Percentiles rank a stretch among this genome's conserved stretches.
Evolutionary conservation across 805 yeast genomes (phyloP).

Genomic region (Teunomyces pallodes): DNA sequence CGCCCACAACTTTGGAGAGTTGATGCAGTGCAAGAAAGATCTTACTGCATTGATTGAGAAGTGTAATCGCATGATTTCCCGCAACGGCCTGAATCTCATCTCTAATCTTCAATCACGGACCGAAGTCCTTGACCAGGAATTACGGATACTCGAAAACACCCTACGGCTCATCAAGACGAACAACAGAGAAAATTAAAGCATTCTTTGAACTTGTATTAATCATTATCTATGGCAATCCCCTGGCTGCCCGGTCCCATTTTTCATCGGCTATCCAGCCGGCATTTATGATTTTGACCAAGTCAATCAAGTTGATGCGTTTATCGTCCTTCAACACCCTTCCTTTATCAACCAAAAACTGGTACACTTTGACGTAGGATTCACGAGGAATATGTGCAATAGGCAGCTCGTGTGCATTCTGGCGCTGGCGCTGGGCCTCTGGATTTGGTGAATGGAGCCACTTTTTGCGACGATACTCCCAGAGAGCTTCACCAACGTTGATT

Average conservation of each 20-base stretch:
- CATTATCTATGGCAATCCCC: slow-evolving; percentile 28
- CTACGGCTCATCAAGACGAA: slow-evolving; percentile 18
- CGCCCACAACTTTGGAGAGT: slow-evolving; percentile 16
- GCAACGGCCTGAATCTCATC: slow-evolving; percentile 3
- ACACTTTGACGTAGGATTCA: slow-evolving; percentile 59
- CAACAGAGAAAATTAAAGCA: neutral
- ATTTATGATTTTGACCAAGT: slow-evolving; percentile 67
- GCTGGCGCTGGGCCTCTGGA: slow-evolving; percentile 14
- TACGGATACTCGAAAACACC: slow-evolving; percentile 67
- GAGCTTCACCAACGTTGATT: slow-evolving; percentile 46
- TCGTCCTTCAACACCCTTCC: slow-evolving; percentile 59
- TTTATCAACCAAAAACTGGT: slow-evolving; percentile 66
- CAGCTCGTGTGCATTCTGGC: slow-evolving; percentile 11
- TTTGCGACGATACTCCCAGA: slow-evolving; percentile 69
- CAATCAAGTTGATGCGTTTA: slow-evolving; percentile 67
- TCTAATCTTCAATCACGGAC: slow-evolving; percentile 37
- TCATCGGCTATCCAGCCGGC: slow-evolving; percentile 84
- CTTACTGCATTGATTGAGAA: slow-evolving; percentile 9
- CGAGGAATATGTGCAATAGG: slow-evolving; percentile 39
- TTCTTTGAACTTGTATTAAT: neutral
- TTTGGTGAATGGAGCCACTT: slow-evolving; percentile 58
- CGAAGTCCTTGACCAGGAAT: slow-evolving; percentile 67
- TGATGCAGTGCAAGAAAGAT: slow-evolving; percentile 11
- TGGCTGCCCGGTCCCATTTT: slow-evolving; percentile 62
- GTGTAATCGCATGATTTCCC: slow-evolving; percentile 2